Percentiles rank a stretch among this genome's conserved stretches.
Conservation (phyloP, 139 green algal species). For the Chlamydomonas incerta region DNA sequence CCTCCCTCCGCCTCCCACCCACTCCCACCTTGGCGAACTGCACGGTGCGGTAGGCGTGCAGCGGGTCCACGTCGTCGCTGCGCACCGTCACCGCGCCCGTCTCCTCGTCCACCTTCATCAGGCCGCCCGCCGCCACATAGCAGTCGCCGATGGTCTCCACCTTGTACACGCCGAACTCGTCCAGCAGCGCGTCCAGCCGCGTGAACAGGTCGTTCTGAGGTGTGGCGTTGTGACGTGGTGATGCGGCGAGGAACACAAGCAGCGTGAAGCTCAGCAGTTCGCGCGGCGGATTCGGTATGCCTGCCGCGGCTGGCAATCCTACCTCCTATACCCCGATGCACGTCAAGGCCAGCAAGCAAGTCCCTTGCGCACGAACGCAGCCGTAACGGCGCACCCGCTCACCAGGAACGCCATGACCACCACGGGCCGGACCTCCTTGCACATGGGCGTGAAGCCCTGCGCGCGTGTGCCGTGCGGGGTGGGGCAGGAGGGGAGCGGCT, state of each 20-base stretch:
- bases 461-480: too few species aligned
- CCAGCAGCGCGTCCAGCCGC: conserved; percentile 23
- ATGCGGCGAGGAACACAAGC: too few species aligned
- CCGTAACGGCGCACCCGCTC: too few species aligned
- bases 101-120: conserved; percentile 43
- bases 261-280: too few species aligned
- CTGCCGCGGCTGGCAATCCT: too few species aligned
- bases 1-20: not conserved
- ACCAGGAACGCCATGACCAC: not conserved
- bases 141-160: conserved; percentile 61
- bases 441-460: conserved; percentile 36
- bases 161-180: conserved; percentile 35
- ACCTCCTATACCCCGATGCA: too few species aligned
- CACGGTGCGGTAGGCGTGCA: conserved; percentile 34
- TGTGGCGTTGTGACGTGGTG: too few species aligned
- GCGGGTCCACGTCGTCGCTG: conserved; percentile 33
- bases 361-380: too few species aligned
- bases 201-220: conserved; percentile 36
- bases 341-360: too few species aligned
- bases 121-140: conserved; percentile 58
- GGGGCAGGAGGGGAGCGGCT: too few species aligned
- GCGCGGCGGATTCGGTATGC: too few species aligned
- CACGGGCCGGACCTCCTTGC: not conserved
- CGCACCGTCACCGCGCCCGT: conserved; percentile 41
- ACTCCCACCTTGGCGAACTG: conserved; percentile 40